Percentiles rank a stretch among this genome's conserved stretches.
Conservation (phyloP, 257 asterid species). For the Solanum chmielewskii region DNA sequence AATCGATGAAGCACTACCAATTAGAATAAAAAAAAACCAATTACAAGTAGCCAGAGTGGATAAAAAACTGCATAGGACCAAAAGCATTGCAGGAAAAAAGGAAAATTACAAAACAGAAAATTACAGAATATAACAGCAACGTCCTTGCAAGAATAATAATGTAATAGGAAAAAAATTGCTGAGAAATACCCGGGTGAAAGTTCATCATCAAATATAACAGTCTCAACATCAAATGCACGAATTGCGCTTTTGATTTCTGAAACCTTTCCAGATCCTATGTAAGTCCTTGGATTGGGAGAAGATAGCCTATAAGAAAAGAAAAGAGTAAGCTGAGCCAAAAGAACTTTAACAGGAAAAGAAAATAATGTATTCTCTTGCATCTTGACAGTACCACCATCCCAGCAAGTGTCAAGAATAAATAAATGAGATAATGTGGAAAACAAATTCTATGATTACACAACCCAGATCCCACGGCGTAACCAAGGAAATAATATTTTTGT, state of each 20-base stretch:
- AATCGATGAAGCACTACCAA: not conserved
- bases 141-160: not conserved
- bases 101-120: not conserved
- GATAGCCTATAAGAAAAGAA: conserved; percentile 52
- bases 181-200: conserved; percentile 88
- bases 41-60: not conserved
- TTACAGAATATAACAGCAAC: not conserved
- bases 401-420: not conserved
- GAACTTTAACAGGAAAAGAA: not conserved
- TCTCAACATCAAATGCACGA: conserved; percentile 75
- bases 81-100: not conserved
- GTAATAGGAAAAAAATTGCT: not conserved
- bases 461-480: not conserved
- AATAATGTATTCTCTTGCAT: not conserved
- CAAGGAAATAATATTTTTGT: not conserved
- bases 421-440: not conserved
- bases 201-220: conserved; percentile 91
- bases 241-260: conserved; percentile 84
- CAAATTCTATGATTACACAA: not conserved
- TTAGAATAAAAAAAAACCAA: not conserved
- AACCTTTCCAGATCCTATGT: conserved; percentile 96
- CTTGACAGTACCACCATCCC: not conserved
- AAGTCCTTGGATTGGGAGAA: conserved; percentile 76
- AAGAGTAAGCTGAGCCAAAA: not conserved
- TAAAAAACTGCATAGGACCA: not conserved